phyloP scores from a whole-genome alignment of 352 stramenopile species.

The Globisporangium uncinulatum region DNA sequence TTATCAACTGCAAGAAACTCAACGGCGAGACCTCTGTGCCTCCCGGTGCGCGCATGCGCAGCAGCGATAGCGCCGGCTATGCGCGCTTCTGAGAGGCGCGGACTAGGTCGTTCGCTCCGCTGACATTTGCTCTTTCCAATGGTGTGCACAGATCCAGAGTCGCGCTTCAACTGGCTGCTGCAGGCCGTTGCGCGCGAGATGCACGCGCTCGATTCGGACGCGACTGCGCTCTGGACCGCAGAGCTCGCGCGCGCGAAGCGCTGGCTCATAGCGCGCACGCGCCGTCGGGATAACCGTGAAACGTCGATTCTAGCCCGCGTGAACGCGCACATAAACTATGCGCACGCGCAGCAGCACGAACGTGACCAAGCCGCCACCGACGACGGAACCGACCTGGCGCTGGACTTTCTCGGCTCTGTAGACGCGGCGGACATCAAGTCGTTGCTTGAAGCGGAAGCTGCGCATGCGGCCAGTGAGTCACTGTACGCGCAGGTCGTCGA shows the following conservation, averaged over 20 bases:
- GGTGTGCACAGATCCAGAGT: not conserved
- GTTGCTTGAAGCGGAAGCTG: constrained; percentile 37
- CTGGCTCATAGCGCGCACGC: constrained; percentile 20
- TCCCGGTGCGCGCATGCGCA: too few species aligned
- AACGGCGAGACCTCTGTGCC: too few species aligned
- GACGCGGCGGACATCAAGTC: constrained; percentile 44
- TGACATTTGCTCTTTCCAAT: not conserved
- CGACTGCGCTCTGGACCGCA: constrained; percentile 25
- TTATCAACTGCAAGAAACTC: not conserved
- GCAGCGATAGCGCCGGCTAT: too few species aligned
- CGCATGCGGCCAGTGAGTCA: not conserved
- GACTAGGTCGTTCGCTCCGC: not conserved
- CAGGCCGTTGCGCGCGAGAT: not conserved
- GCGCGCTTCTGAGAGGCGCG: not conserved
- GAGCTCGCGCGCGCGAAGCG: constrained; percentile 35
- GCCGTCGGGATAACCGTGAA: constrained; percentile 11
- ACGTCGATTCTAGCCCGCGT: constrained; percentile 23
- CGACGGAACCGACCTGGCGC: constrained; percentile 18
- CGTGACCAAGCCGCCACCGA: constrained; percentile 25
- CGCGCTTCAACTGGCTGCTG: not conserved
- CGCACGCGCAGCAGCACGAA: constrained; percentile 27
- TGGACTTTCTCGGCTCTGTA: constrained; percentile 56
- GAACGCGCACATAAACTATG: constrained; percentile 32
- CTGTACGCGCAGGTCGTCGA: too few species aligned
- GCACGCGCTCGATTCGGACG: not conserved